These are phyloP conservation scores for Fusarium acutatum DNA, from an alignment of 2,329 filamentous ascomycete species.

Conservation along the genomic window DNA sequence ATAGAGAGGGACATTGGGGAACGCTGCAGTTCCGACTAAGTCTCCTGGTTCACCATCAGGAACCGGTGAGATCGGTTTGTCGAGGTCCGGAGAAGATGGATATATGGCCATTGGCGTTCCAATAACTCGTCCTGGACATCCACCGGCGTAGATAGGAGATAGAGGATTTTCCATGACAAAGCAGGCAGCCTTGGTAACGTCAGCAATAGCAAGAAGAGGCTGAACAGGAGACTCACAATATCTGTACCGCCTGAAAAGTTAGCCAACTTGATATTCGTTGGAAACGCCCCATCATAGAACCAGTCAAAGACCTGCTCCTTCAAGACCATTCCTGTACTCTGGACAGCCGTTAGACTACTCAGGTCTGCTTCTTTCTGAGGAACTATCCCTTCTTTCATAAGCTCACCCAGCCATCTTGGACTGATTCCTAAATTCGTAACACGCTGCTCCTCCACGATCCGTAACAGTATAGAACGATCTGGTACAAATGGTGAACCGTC, in stretches of 20 bases:
- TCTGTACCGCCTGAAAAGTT: constrained; percentile 85
- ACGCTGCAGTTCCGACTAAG: constrained; percentile 73
- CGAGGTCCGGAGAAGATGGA: constrained; percentile 60
- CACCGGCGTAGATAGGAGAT: constrained; percentile 69
- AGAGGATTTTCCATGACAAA: constrained; percentile 74
- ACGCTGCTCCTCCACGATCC: constrained; percentile 67
- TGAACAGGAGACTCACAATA: constrained; percentile 59
- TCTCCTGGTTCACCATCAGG: constrained; percentile 74
- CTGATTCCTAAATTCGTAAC: constrained; percentile 80
- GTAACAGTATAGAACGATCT: constrained; percentile 69
- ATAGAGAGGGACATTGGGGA: constrained; percentile 78
- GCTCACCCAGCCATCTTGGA: constrained; percentile 78
- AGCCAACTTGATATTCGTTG: constrained; percentile 68
- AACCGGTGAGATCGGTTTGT: constrained; percentile 54
- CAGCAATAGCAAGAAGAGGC: not conserved
- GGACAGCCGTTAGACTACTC: constrained; percentile 67
- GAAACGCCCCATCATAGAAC: constrained; percentile 78
- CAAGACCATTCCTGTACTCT: constrained; percentile 83
- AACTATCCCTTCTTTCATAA: constrained; percentile 69
- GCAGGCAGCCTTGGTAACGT: constrained; percentile 58
- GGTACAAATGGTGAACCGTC: constrained; percentile 85
- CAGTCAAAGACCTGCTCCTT: constrained; percentile 81
- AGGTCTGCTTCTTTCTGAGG: constrained; percentile 72
- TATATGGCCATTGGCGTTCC: constrained; percentile 65
- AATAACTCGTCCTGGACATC: constrained; percentile 59